Base-by-base conservation (phyloP, 2,329 filamentous ascomycete species). In the Tolypocladium pustulatum region DNA sequence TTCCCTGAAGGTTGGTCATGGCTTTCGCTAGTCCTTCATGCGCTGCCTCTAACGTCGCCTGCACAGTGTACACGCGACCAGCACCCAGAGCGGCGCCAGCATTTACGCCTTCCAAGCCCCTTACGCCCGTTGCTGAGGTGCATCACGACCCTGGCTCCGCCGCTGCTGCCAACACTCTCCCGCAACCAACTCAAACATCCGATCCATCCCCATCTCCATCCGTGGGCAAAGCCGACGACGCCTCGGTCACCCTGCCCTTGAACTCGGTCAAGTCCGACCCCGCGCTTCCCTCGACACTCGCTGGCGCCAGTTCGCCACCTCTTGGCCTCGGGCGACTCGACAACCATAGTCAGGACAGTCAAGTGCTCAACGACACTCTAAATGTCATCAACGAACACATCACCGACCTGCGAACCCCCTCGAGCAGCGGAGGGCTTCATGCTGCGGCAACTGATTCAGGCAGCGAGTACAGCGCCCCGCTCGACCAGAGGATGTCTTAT, bases 351-450 rank as follows among this genome's bases (percentile, higher is more conserved):
- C 77, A 85, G 65, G 76, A 83, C 56, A 81, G 75, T 68, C 88
- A 90, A 13, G 92, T 97, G 55, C 88, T 97, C 78, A 91, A 92
- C 70, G 92, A 97, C 71, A 97, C 93, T 0, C 76, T 97, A 56
- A 96, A 91, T 68, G 93, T 97, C 60, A 97, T 97, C 67, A 88
- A 97, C 71, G 93, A 97, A 73, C 93, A 97, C 70, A 96, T 97
- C 65, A 96, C 91, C 49, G 89, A 96, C 70, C 83, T 97, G 63
- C 78, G 82, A 61, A 81, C 81, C 22, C 75, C 81, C 8, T 75
- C 78, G 6, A 78, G 73, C 61, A 81, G 76, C 61, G 81, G 83
- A 32, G 72, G 70, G 38, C 66, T 86, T 62, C 76, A 82, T 63
- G 67, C 79, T 58, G 73, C 75, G 56, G 74, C 79, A 51, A 90